Evolutionary conservation across 2,329 filamentous ascomycete species (phyloP).

Genomic region (Aspergillus sp.): DNA sequence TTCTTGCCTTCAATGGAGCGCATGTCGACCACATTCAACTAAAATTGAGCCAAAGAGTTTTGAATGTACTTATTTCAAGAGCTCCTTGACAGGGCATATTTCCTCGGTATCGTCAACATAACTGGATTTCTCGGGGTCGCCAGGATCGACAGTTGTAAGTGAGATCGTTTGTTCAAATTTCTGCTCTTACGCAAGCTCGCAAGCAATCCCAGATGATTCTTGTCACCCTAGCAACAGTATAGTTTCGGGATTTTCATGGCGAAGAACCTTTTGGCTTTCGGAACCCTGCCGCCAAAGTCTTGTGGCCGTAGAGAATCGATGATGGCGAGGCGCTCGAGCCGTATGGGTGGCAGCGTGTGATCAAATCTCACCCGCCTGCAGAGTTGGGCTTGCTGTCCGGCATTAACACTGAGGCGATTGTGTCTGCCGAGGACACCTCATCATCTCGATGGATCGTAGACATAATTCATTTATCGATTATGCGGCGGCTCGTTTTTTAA

Average conservation of each 20-base stretch:
- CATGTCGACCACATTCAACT: not conserved
- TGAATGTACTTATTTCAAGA: not conserved
- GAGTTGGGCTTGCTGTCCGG: not conserved
- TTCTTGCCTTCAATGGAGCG: not conserved
- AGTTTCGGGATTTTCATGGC: not conserved
- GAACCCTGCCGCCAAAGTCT: no score
- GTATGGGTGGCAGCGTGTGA: not conserved
- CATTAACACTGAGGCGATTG: not conserved
- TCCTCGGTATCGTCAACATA: not conserved
- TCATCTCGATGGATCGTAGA: not conserved
- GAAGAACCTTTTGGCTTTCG: not conserved
- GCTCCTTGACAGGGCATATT: not conserved
- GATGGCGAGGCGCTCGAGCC: not conserved
- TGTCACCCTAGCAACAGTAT: not conserved
- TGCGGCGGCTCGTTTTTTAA: constrained; percentile 24
- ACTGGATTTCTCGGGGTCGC: not conserved
- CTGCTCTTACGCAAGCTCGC: not conserved
- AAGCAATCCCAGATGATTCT: not conserved
- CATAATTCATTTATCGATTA: constrained; percentile 12
- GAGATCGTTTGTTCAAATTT: not conserved
- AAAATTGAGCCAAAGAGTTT: not conserved
- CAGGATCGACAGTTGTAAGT: not conserved
- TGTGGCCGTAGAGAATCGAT: not conserved
- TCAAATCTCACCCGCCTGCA: not conserved
- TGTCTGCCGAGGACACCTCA: not conserved